Conservation (phyloP, 164 flowering plant species). For the Vitis riparia region DNA sequence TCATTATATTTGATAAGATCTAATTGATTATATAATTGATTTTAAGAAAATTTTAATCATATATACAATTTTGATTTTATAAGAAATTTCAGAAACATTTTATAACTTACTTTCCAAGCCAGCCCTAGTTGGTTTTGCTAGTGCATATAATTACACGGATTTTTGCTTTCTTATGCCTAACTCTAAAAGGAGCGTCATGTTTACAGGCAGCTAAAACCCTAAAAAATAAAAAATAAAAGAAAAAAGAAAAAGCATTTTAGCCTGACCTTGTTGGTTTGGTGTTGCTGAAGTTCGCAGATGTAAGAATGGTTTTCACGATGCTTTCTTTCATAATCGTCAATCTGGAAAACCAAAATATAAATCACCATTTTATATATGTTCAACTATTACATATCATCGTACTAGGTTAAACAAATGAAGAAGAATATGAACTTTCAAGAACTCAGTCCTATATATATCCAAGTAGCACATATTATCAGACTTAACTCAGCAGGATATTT, state of each 20-base stretch:
- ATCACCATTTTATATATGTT: neutral
- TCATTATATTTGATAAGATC: too few species aligned
- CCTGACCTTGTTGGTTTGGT: slow-evolving; percentile 72
- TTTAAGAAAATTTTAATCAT: too few species aligned
- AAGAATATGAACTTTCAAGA: neutral
- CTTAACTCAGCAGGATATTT: neutral
- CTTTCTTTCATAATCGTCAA: slow-evolving; percentile 47
- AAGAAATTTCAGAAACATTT: too few species aligned
- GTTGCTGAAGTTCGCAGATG: slow-evolving; percentile 51
- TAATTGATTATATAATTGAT: too few species aligned
- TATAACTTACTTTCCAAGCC: too few species aligned
- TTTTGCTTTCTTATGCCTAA: neutral
- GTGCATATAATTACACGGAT: neutral
- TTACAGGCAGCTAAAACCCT: neutral
- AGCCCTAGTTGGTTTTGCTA: too few species aligned
- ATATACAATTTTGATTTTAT: too few species aligned
- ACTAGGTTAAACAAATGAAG: neutral
- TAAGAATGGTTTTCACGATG: slow-evolving; percentile 28
- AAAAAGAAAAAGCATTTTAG: neutral
- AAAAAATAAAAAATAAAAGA: neutral
- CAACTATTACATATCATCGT: neutral
- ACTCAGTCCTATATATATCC: neutral
- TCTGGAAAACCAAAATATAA: slow-evolving; percentile 37
- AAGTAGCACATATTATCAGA: neutral
- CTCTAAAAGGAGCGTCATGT: neutral